Conservation (phyloP, 129 eudicot species). For the Escallonia herrerae region DNA sequence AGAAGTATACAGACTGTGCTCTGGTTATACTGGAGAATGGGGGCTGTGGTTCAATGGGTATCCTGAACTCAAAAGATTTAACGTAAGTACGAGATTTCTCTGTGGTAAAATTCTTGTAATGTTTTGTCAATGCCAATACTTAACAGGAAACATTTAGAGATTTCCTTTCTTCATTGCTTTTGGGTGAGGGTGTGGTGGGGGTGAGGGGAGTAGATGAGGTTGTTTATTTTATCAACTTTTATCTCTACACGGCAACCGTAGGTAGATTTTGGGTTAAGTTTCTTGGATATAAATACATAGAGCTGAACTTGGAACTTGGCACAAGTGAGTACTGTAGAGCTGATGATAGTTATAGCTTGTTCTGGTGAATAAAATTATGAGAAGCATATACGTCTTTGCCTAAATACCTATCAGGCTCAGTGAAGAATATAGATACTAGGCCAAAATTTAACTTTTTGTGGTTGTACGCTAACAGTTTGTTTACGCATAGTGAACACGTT, state of each 20-base stretch:
- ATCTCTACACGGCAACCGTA: background rate
- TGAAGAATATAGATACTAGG: too few relatives aligned
- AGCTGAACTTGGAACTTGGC: too few relatives aligned
- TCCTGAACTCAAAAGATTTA: conserved; percentile 64
- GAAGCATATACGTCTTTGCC: too few relatives aligned
- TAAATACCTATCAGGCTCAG: too few relatives aligned
- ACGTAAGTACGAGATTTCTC: conserved; percentile 56
- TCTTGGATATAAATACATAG: too few relatives aligned
- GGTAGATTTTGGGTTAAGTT: background rate
- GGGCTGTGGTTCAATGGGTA: conserved; percentile 89
- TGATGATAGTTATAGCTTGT: background rate
- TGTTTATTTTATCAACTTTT: too few relatives aligned
- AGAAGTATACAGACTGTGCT: conserved; percentile 96
- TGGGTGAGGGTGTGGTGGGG: background rate
- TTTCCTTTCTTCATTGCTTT: background rate
- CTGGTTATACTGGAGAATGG: conserved; percentile 84
- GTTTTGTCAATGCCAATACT: background rate
- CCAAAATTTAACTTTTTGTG: too few relatives aligned
- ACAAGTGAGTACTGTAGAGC: too few relatives aligned
- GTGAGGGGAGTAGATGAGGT: too few relatives aligned
- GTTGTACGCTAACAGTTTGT: too few relatives aligned
- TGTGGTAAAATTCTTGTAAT: background rate
- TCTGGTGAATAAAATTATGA: background rate
- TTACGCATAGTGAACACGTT: too few relatives aligned
- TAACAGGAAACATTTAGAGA: background rate